These are phyloP conservation scores for Balakata baccata DNA, from an alignment of 345 rosid genomes.

Conservation along the genomic window DNA sequence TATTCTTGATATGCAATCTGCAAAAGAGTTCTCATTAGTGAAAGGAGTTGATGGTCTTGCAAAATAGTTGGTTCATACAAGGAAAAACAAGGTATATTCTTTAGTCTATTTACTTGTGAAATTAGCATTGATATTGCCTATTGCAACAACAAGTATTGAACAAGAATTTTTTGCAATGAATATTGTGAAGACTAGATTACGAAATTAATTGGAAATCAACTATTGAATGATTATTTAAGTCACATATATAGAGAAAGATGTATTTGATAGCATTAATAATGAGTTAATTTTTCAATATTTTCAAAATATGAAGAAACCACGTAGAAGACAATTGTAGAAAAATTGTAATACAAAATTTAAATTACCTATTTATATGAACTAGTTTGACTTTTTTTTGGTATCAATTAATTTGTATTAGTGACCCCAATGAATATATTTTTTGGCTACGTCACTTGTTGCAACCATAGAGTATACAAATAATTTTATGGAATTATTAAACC, in stretches of 20 bases:
- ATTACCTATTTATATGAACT: no score
- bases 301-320: neutral
- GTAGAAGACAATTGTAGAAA: no score
- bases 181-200: neutral
- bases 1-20: neutral
- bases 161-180: constrained; percentile 4
- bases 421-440: no score
- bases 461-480: no score
- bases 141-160: neutral
- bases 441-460: no score
- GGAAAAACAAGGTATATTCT: neutral
- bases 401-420: no score
- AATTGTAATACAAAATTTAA: no score
- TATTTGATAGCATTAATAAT: neutral
- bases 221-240: neutral
- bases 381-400: no score
- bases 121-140: neutral
- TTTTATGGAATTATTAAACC: no score
- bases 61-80: neutral
- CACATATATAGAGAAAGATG: neutral
- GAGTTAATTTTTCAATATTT: neutral
- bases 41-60: neutral
- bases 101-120: constrained; percentile 1
- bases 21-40: neutral
- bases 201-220: neutral